Conservation (phyloP, 345 rosid genomes). For the Gossypium raimondii region DNA sequence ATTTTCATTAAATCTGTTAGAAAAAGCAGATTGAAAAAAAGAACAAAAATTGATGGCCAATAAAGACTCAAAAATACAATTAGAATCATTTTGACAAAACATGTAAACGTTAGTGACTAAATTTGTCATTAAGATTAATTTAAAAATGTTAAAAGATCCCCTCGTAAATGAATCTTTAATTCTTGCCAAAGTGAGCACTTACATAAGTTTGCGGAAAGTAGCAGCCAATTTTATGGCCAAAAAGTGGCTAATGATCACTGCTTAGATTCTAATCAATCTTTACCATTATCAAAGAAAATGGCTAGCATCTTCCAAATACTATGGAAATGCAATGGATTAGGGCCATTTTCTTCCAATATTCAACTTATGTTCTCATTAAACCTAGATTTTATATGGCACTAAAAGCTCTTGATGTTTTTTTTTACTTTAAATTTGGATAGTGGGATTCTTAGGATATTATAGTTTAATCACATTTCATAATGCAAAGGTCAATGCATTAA, state of each 20-base stretch:
- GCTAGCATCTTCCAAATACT: neutral
- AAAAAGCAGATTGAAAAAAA: no score
- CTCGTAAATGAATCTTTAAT: neutral
- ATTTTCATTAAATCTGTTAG: no score
- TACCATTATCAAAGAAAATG: neutral
- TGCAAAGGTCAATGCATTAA: neutral
- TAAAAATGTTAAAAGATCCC: no score
- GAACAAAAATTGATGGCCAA: rapidly evolving
- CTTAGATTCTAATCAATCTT: neutral
- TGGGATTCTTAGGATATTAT: neutral
- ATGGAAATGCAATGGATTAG: neutral
- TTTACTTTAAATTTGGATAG: neutral
- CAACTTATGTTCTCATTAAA: neutral
- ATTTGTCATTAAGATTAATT: no score
- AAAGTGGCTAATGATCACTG: neutral
- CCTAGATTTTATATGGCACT: neutral
- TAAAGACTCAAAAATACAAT: no score
- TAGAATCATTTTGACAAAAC: no score
- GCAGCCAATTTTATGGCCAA: neutral
- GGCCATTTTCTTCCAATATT: neutral
- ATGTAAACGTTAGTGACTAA: no score
- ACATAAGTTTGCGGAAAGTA: neutral
- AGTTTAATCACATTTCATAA: neutral
- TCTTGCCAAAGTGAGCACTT: constrained; percentile 5
- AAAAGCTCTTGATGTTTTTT: neutral